Evolutionary conservation across 1,139 yeast species (phyloP), one percentile per base, ranked within the genome.

Genomic region (Yamadazyma aaseri): DNA sequence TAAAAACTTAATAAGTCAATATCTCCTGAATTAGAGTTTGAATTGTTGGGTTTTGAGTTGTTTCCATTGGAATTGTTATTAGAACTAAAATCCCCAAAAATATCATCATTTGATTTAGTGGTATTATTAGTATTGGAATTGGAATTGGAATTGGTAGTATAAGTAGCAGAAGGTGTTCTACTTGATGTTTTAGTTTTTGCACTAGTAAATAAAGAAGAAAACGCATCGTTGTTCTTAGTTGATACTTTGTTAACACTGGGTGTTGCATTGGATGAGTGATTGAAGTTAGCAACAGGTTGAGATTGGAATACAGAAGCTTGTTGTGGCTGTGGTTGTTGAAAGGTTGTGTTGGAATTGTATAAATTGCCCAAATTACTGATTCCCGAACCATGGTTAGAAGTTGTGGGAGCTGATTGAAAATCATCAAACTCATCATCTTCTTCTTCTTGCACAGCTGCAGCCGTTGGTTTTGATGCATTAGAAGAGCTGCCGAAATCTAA

Each of bases 361-460:
- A 40, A 33, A 21, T 23, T 31, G 4, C 21, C 16, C 21, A 34
- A 34, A 28, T 43, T 40, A 44, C 34, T 47, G 45, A 54, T 29
- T 46, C 64, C 44, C 65, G 64, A 41, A 73, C 58, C 65, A 29
- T 62, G 26, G 53, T 59, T 68, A 56, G 77, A 38, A 21, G 32
- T 17, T 6, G 45, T 36, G 16, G 51, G 75, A 4, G 96, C 95
- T 35, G 86, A 79, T 60, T 90, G 97, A 73, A 90, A 90, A 48
- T 92, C 97, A 46, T 86, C 96, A 60, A 90, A 90, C 27, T 90
- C 97, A 49, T 89, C 97, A 27, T 79, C 85, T 14, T 68, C 79
- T 2, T 50, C 45, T 18, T 46, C 41, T 15, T 43, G 43, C 9
- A 43, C 41, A 7, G 61, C 41, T 9, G 56, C 40, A 17, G 50